A percentile compares a stretch with the other conserved stretches of the same genome.
phyloP scores from a whole-genome alignment of 495 filamentous ascomycete genomes.

The Aspergillus conjunctus region DNA sequence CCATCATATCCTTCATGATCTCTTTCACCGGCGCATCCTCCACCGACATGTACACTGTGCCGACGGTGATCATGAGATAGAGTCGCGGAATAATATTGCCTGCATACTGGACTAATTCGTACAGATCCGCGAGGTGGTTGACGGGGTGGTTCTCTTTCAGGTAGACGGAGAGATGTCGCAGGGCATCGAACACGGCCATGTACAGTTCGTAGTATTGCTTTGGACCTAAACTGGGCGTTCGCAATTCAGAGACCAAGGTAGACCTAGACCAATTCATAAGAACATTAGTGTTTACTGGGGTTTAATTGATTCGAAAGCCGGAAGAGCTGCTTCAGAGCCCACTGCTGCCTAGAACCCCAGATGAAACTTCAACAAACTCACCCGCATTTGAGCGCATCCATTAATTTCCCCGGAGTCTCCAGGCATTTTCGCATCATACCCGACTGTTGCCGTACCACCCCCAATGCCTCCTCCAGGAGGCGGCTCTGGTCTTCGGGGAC shows the following conservation, averaged over 20 bases:
- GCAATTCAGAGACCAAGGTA: constrained; percentile 93
- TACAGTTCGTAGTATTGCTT: constrained; percentile 99
- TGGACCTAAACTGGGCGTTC: constrained; percentile 90
- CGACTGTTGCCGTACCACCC: constrained; percentile 94
- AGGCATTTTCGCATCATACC: constrained; percentile 95
- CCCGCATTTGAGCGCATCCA: constrained; percentile 99
- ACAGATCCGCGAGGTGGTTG: constrained; percentile 96
- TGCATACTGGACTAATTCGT: constrained; percentile 98
- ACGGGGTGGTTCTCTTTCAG: constrained; percentile 95
- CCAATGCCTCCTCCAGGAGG: constrained; percentile 94
- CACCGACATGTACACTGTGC: constrained; percentile 98
- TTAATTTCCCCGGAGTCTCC: constrained; percentile 96
- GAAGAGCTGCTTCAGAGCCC: constrained; percentile 5
- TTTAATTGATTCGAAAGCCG: background rate
- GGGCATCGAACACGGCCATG: constrained; percentile 97
- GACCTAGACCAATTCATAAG: constrained; percentile 60
- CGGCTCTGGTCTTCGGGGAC: constrained; percentile 88
- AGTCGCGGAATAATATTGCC: constrained; percentile 96
- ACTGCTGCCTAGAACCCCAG: constrained; percentile 37
- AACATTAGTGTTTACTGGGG: background rate
- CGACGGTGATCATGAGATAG: constrained; percentile 98
- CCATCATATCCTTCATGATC: constrained; percentile 99
- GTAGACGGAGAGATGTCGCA: constrained; percentile 95
- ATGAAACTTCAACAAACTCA: constrained; percentile 41
- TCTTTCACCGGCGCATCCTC: constrained; percentile 98